These are phyloP conservation scores for Paramecium sonneborni DNA, from an alignment of 73 alveolate genomes.

Conservation along the genomic window DNA sequence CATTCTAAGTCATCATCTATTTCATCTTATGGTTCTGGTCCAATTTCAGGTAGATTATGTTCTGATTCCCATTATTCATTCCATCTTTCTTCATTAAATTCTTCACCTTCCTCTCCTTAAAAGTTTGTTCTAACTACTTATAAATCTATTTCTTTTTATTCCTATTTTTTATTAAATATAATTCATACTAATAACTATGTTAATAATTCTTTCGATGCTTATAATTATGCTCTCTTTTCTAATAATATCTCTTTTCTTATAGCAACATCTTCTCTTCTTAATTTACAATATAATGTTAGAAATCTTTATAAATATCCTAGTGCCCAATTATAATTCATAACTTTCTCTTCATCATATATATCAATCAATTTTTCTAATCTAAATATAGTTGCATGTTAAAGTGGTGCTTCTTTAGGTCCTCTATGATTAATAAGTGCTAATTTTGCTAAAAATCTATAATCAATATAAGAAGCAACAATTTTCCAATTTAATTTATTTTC, in stretches of 20 bases:
- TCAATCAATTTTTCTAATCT: slow-evolving; percentile 13
- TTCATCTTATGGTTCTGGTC: slow-evolving; percentile 41
- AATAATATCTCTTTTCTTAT: background rate
- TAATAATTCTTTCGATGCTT: background rate
- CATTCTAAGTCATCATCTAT: slow-evolving; percentile 47
- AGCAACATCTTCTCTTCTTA: slow-evolving; percentile 42
- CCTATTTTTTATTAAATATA: background rate
- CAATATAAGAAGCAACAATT: background rate
- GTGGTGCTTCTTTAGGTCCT: slow-evolving; percentile 46
- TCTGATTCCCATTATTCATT: slow-evolving; percentile 35
- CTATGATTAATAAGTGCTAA: background rate
- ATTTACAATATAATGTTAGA: background rate
- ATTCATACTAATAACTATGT: background rate
- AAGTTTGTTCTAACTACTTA: slow-evolving; percentile 2
- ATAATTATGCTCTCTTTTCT: background rate
- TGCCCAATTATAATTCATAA: background rate
- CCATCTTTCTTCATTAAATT: slow-evolving; percentile 3
- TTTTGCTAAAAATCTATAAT: background rate
- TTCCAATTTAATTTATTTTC: slow-evolving; percentile 46
- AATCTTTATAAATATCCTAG: background rate
- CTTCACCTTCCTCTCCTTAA: slow-evolving; percentile 50
- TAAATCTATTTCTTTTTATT: slow-evolving; percentile 22
- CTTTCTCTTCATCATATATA: background rate
- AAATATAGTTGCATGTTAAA: background rate
- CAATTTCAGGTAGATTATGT: background rate